Percentiles rank a stretch among this genome's conserved stretches.
phyloP scores from a whole-genome alignment of 306 rosid species.

The Trifolium pratense region DNA sequence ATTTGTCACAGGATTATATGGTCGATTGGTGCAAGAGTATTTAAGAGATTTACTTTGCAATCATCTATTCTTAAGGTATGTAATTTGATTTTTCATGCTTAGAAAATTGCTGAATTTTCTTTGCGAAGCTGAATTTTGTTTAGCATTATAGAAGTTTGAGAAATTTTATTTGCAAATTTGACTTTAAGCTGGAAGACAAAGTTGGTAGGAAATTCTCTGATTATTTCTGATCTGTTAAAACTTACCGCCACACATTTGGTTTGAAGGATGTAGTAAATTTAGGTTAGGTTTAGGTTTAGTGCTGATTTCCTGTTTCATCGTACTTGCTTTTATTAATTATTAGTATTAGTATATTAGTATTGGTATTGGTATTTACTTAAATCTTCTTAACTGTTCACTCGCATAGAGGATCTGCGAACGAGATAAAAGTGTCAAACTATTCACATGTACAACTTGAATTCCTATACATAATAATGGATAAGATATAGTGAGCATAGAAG shows the following conservation, averaged over 20 bases:
- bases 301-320: background rate
- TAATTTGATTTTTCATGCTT: conserved; percentile 18
- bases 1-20: conserved; percentile 74
- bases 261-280: background rate
- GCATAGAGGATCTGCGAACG: background rate
- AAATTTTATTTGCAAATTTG: conserved; percentile 20
- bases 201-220: background rate
- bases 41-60: conserved; percentile 78
- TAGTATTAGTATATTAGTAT: no score
- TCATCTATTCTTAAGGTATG: conserved; percentile 70
- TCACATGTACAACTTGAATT: conserved; percentile 14
- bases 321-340: background rate
- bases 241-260: conserved; percentile 1
- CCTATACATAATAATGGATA: conserved; percentile 13
- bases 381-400: conserved; percentile 21
- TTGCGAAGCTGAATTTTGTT: background rate
- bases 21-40: conserved; percentile 89
- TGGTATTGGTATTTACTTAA: background rate
- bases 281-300: conserved; percentile 5
- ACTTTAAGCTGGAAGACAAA: conserved; percentile 1
- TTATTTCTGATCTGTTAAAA: background rate
- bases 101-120: no score
- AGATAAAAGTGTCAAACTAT: background rate
- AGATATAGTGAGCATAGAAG: conserved; percentile 15
- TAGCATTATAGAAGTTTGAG: background rate